Base-by-base conservation (phyloP, 768 basidiomycete genomes). In the Kwoniella sp. region DNA sequence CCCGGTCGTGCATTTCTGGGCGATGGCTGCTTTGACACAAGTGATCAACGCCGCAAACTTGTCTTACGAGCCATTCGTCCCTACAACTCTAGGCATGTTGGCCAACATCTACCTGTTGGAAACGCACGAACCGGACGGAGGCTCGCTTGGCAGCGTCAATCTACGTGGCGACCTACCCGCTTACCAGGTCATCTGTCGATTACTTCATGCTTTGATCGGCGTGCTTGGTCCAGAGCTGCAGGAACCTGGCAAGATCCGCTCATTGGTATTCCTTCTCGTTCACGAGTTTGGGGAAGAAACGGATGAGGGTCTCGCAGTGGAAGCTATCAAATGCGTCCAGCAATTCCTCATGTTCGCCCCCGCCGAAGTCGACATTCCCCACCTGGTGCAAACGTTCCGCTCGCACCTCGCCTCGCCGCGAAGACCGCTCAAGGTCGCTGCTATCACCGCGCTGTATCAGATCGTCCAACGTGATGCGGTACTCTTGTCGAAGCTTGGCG, bases 261-360 rank as follows among this genome's bases (percentile, higher is more conserved):
- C 83, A 1, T 78, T 95, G 25, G 82, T 93, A 10, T 80, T 93
- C 32, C 84, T 87, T 63, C 80, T 98, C 15, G 86, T 96, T 4
- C 81, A 84, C 53, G 86, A 90, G 62, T 89, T 96, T 65, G 83
- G 84, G 3, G 75, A 82, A 33, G 92, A 96, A 65, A 82, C 84
- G 2, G 89, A 95, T 59, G 89, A 93, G 65, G 84, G 85, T 1
- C 84, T 91, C 48, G 80, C 85, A 31, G 88, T 98, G 1, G 90
- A 96, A 71, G 91, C 91, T 2, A 92, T 96, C 73, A 88, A 87
- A 74, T 93, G 91, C 73, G 84, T 90, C 10, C 93, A 98, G 64
- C 93, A 98, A 70, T 86, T 95, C 78, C 80, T 98, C 33, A 93
- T 99, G 84, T 98, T 98, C 61, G 86, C 88, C 0, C 86, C 90